phyloP scores from a whole-genome alignment of 169 alveolate genomes.

The Eimeria acervulina region DNA sequence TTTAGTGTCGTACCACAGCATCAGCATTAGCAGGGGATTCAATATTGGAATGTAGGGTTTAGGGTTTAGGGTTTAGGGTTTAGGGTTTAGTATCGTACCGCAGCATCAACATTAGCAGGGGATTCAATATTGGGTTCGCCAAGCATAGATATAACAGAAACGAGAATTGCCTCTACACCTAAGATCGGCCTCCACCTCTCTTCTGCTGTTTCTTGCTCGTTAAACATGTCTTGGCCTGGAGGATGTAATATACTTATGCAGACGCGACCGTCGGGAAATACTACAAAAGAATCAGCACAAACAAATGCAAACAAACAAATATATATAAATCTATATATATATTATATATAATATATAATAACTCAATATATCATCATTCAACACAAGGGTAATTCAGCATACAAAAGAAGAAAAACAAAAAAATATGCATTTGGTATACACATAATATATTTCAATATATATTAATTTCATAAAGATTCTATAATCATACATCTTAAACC shows the following conservation, averaged over 20 bases:
- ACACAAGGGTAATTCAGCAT: not conserved
- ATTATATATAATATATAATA: not conserved
- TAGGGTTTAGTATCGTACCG: slow-evolving; percentile 54
- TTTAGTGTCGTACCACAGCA: too few relatives aligned
- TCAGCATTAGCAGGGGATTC: too few relatives aligned
- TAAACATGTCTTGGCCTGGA: slow-evolving; percentile 97
- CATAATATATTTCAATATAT: too few relatives aligned
- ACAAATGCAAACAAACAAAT: not conserved
- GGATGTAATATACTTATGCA: slow-evolving; percentile 99
- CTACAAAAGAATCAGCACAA: not conserved
- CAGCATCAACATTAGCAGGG: slow-evolving; percentile 93
- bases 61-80: slow-evolving; percentile 4
- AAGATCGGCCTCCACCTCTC: slow-evolving; percentile 99
- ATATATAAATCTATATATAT: too few relatives aligned
- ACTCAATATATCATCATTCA: not conserved
- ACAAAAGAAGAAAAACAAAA: not conserved
- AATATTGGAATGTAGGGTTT: not conserved
- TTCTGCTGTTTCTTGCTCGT: slow-evolving; percentile 98
- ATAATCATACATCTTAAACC: too few relatives aligned
- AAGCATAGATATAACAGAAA: slow-evolving; percentile 97
- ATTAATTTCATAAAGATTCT: too few relatives aligned
- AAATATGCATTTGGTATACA: too few relatives aligned
- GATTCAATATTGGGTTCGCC: slow-evolving; percentile 98
- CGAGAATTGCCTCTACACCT: slow-evolving; percentile 97
- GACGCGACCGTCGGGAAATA: slow-evolving; percentile 96